Conservation (phyloP, 306 rosid species). For the Rubus parviflorus region DNA sequence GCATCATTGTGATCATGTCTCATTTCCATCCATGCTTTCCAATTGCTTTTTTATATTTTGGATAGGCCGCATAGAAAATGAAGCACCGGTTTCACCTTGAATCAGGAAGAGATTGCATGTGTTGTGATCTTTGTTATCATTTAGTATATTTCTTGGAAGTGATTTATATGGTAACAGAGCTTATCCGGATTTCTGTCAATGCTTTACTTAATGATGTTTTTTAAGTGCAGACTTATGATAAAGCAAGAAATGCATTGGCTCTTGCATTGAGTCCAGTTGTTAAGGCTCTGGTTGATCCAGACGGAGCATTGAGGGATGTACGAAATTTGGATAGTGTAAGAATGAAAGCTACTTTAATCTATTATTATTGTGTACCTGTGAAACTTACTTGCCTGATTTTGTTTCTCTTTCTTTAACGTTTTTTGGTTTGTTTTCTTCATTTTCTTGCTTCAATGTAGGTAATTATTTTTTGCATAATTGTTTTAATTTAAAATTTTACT, state of each 20-base stretch:
- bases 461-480: slow-evolving; percentile 8
- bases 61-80: not conserved
- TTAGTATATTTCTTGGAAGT: not conserved
- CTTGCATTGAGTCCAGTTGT: slow-evolving; percentile 98
- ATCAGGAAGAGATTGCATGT: not conserved
- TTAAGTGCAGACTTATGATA: slow-evolving; percentile 77
- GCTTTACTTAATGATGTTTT: slow-evolving; percentile 18
- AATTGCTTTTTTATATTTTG: not conserved
- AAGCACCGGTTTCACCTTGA: not conserved
- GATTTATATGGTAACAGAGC: slow-evolving; percentile 4
- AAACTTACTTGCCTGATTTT: slow-evolving; percentile 1
- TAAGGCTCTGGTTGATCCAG: slow-evolving; percentile 91
- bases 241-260: slow-evolving; percentile 97
- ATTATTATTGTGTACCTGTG: slow-evolving; percentile 7
- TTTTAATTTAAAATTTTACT: slow-evolving; percentile 14
- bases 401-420: not conserved
- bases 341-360: slow-evolving; percentile 19
- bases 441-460: not conserved
- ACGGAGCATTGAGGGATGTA: slow-evolving; percentile 89
- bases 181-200: slow-evolving; percentile 13
- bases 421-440: not conserved
- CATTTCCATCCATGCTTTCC: not conserved
- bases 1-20: not conserved
- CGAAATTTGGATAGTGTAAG: slow-evolving; percentile 90
- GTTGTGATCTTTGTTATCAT: not conserved